Percentiles rank a stretch among this genome's conserved stretches.
Conservation (phyloP, 1,284 basidiomycete genomes). For the Tylopilus orsonianus region DNA sequence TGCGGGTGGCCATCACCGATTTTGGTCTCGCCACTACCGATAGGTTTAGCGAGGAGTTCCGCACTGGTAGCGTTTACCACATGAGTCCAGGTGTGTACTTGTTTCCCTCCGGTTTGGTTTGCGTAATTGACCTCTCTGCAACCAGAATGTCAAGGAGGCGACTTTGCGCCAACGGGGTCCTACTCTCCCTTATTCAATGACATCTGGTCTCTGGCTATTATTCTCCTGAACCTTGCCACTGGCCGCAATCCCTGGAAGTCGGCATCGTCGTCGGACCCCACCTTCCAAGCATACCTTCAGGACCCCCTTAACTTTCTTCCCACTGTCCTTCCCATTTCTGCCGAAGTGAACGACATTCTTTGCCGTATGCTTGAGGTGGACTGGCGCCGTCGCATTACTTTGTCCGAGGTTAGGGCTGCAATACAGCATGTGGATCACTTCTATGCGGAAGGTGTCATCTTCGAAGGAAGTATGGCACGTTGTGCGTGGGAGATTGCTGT, state of each 20-base stretch:
- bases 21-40: constrained; percentile 97
- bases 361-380: constrained; percentile 71
- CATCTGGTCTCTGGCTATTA: constrained; percentile 97
- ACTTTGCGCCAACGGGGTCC: constrained; percentile 63
- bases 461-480: constrained; percentile 80
- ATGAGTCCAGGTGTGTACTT: constrained; percentile 85
- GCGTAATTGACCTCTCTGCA: constrained; percentile 11
- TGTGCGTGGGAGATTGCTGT: constrained; percentile 78
- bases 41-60: constrained; percentile 85
- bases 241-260: constrained; percentile 98
- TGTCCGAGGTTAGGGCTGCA: constrained; percentile 70
- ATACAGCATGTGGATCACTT: constrained; percentile 68
- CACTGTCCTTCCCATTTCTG: constrained; percentile 72
- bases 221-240: constrained; percentile 93
- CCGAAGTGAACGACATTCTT: constrained; percentile 67
- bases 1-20: constrained; percentile 88
- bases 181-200: constrained; percentile 92
- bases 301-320: constrained; percentile 66
- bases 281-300: constrained; percentile 73
- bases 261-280: constrained; percentile 77
- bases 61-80: constrained; percentile 95
- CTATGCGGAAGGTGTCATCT: constrained; percentile 72
- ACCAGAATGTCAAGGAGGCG: constrained; percentile 88
- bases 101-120: constrained; percentile 3
- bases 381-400: constrained; percentile 66